phyloP scores from a whole-genome alignment of 768 basidiomycete genomes.

The Boletus tomentosulus region DNA sequence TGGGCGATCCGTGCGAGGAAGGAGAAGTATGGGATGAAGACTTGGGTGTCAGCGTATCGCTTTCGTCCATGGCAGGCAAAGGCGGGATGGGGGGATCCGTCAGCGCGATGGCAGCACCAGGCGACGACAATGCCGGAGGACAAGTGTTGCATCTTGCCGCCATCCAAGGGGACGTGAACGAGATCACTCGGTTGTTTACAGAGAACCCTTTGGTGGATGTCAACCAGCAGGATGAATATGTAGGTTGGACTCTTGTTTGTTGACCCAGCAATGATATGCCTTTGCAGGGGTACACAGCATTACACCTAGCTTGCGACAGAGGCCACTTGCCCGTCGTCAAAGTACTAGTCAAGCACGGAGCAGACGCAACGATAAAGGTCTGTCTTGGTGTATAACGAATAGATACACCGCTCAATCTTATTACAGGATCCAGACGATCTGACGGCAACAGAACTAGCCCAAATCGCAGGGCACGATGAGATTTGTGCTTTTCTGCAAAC shows the following conservation, averaged over 20 bases:
- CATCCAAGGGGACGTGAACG: slow-evolving; percentile 48
- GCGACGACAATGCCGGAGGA: slow-evolving; percentile 39
- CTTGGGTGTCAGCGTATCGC: slow-evolving; percentile 23
- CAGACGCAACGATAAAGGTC: slow-evolving; percentile 63
- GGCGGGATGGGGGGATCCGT: slow-evolving; percentile 55
- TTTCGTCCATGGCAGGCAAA: slow-evolving; percentile 22
- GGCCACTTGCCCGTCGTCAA: slow-evolving; percentile 58
- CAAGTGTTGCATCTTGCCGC: slow-evolving; percentile 60
- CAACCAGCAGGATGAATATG: slow-evolving; percentile 68
- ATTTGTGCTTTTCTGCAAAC: slow-evolving; percentile 37
- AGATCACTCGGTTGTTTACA: slow-evolving; percentile 42
- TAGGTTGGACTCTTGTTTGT: slow-evolving; percentile 36
- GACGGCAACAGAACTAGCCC: slow-evolving; percentile 57
- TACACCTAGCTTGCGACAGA: slow-evolving; percentile 85
- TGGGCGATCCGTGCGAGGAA: slow-evolving; percentile 10
- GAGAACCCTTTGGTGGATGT: slow-evolving; percentile 43
- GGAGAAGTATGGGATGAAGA: slow-evolving; percentile 46
- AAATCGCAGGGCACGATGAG: slow-evolving; percentile 51
- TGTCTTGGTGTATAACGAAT: neutral
- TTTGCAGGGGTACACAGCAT: slow-evolving; percentile 76
- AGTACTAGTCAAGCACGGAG: slow-evolving; percentile 59
- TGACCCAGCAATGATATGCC: slow-evolving; percentile 2
- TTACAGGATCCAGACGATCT: slow-evolving; percentile 64
- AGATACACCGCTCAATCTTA: slow-evolving; percentile 4
- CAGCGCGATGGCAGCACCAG: slow-evolving; percentile 50